Evolutionary conservation across 352 stramenopile genomes (phyloP), one percentile per base, ranked within the genome.

Genomic region (Pythium rhizo-oryzae): DNA sequence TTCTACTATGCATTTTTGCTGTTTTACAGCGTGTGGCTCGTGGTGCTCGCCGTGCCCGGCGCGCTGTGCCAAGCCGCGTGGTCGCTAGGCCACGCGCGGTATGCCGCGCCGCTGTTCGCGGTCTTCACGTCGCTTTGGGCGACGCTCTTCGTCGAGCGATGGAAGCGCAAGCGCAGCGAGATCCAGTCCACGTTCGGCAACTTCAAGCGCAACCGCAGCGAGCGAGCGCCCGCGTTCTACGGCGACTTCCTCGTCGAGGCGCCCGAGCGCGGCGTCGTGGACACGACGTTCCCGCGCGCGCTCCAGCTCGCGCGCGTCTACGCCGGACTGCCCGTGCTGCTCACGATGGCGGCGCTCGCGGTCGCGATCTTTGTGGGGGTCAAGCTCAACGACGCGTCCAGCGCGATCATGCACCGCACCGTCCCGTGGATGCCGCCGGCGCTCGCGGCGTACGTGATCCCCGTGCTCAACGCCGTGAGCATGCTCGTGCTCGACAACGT

Each of bases 81-180:
- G 75, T 71, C 81, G 1, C 51, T 73, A 0, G 67, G 72, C 18
- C 54, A 65, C 23, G 49, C 76, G 1, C 68, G 47, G 25, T 89
- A 76, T 56, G 60, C 83, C 4, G 68, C 81, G 18, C 82, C 77
- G 35, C 57, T 90, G 4, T 89, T 91, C 44, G 80, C 80, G 0
- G 73, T 97, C 41, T 76, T 95, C 23, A 88, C 97, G 25, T 85
- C 80, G 43, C 80, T 97, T 56, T 97, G 89, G 90, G 85, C 85
- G 5, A 93, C 92, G 47, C 62, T 95, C 5, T 67, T 98, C 56
- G 80, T 97, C 8, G 90, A 97, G 74, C 84, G 82, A 18, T 97
- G 91, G 91, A 97, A 97, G 66, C 90, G 90, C 44, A 96, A 98
- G 67, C 76, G 89, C 43, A 87, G 81, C 33, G 80, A 90, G 65